phyloP scores from a whole-genome alignment of 2,329 filamentous ascomycete species.

The Amauroascus niger region DNA sequence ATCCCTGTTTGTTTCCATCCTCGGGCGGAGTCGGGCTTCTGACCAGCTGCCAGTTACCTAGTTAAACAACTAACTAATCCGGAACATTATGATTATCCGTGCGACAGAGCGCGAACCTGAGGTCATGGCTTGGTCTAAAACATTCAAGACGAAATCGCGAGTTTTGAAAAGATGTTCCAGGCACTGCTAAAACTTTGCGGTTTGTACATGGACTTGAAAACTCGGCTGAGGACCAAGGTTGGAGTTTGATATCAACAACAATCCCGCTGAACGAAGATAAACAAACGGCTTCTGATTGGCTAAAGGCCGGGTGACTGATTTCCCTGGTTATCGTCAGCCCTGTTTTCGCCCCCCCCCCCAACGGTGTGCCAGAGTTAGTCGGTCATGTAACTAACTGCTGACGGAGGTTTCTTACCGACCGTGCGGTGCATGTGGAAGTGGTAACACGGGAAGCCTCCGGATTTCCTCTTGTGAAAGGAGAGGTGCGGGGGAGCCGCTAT shows the following conservation, averaged over 20 bases:
- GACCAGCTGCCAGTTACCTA: neutral
- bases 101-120: too few species aligned
- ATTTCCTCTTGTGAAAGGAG: neutral
- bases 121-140: too few species aligned
- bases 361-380: too few species aligned
- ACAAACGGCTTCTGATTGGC: neutral
- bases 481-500: neutral
- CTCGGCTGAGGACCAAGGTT: neutral
- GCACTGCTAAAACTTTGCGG: neutral
- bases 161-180: too few species aligned
- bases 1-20: neutral
- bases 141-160: too few species aligned
- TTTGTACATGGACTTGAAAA: neutral
- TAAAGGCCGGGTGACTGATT: neutral
- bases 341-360: conserved; percentile 4
- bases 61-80: neutral
- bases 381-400: neutral
- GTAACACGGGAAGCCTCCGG: neutral
- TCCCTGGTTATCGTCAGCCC: conserved; percentile 4
- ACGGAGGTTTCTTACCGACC: neutral
- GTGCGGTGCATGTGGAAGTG: neutral
- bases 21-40: conserved; percentile 11
- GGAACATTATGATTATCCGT: neutral
- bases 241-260: neutral
- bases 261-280: neutral